phyloP scores from a whole-genome alignment of 768 basidiomycete species.

The Gymnopilus junonius region DNA sequence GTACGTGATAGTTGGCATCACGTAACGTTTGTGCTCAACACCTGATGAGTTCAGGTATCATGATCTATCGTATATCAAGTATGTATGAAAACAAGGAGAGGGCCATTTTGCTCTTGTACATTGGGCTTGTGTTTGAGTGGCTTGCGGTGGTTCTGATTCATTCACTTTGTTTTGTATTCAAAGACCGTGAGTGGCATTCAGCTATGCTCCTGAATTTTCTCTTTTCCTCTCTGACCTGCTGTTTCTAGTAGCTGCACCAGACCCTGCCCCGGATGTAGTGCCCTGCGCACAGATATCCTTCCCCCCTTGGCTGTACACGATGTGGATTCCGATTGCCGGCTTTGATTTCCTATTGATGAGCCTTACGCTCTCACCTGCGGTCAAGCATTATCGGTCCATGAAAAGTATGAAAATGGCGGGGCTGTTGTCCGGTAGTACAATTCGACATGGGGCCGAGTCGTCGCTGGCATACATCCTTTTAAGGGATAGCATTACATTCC shows the following conservation, averaged over 20 bases:
- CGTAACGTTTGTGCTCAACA: not conserved
- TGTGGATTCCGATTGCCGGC: conserved; percentile 15
- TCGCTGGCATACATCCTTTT: conserved; percentile 18
- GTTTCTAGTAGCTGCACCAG: conserved; percentile 9
- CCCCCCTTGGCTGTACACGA: conserved; percentile 9
- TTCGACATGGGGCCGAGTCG: not conserved
- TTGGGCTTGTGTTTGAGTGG: conserved; percentile 3
- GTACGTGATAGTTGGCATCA: not conserved
- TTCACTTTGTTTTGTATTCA: not conserved
- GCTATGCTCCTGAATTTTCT: not conserved
- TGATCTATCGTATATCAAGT: conserved; percentile 21
- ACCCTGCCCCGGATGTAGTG: conserved; percentile 9
- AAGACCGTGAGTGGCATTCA: not conserved
- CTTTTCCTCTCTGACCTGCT: not conserved
- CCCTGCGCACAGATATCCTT: conserved; percentile 5
- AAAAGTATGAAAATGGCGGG: not conserved
- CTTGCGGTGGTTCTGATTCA: conserved; percentile 1
- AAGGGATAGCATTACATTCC: conserved; percentile 20
- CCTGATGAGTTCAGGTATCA: conserved; percentile 11
- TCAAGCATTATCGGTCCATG: conserved; percentile 10
- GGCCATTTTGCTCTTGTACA: conserved; percentile 1
- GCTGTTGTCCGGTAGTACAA: not conserved
- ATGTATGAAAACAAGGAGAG: conserved; percentile 18
- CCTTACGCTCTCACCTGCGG: conserved; percentile 6
- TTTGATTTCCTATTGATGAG: conserved; percentile 12